Evolutionary conservation across 148 eudicot genomes (phyloP).

Genomic region (Drosera capensis): DNA sequence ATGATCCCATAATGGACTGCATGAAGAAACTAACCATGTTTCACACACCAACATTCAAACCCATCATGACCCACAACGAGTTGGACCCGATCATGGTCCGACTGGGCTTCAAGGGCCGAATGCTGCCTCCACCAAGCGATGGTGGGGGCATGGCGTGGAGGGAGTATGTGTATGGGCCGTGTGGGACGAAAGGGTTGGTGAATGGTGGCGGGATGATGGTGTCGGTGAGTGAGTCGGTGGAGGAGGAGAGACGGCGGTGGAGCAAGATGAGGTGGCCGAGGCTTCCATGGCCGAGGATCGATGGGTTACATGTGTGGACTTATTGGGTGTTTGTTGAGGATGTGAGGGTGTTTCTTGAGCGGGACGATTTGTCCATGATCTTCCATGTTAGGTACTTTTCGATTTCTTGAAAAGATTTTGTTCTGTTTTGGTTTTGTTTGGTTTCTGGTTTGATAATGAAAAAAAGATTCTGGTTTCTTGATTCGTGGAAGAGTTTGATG

Average conservation of each 20-base stretch:
- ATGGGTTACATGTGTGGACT: constrained; percentile 32
- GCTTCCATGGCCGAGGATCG: constrained; percentile 30
- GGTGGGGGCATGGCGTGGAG: constrained; percentile 30
- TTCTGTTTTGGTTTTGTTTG: too few relatives aligned
- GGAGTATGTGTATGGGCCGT: constrained; percentile 22
- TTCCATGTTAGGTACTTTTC: constrained; percentile 10
- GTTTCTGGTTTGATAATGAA: too few relatives aligned
- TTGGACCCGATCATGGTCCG: too few relatives aligned
- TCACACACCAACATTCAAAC: too few relatives aligned
- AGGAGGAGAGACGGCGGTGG: not conserved
- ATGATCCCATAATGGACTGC: too few relatives aligned
- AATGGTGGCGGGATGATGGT: not conserved
- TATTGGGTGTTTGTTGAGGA: constrained; percentile 36
- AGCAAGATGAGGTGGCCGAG: constrained; percentile 11
- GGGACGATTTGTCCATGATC: constrained; percentile 20
- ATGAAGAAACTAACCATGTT: too few relatives aligned
- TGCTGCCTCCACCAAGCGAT: too few relatives aligned
- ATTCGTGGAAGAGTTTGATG: too few relatives aligned
- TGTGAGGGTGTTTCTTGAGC: constrained; percentile 16
- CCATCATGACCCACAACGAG: too few relatives aligned
- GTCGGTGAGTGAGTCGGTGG: not conserved
- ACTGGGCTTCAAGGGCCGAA: too few relatives aligned
- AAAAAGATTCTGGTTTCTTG: too few relatives aligned
- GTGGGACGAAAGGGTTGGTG: not conserved
- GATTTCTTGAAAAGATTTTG: too few relatives aligned